These are phyloP conservation scores for Colletotrichum magnum DNA, from an alignment of 2,329 filamentous ascomycete genomes.

Conservation along the genomic window DNA sequence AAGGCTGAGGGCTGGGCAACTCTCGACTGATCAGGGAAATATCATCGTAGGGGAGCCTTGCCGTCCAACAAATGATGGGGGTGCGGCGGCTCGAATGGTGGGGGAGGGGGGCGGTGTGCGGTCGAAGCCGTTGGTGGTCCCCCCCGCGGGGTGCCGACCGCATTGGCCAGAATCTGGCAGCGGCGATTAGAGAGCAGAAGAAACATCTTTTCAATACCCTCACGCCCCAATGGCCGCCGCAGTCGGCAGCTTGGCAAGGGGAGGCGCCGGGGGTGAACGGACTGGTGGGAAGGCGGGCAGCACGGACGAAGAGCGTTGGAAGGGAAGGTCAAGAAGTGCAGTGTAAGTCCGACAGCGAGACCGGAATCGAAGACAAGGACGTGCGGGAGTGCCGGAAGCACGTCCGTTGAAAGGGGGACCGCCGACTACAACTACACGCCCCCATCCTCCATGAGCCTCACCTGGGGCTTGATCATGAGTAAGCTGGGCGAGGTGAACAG, in stretches of 20 bases:
- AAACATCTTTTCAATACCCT: too few species aligned
- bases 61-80: background rate
- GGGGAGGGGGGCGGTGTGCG: too few species aligned
- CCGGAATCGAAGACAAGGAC: background rate
- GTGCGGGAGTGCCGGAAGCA: conserved; percentile 13
- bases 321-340: background rate
- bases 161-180: background rate
- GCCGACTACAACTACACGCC: background rate
- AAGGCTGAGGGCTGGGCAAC: too few species aligned
- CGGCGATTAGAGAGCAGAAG: conserved; percentile 14
- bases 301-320: too few species aligned
- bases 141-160: conserved; percentile 11
- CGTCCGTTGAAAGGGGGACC: background rate
- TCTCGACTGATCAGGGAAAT: background rate
- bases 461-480: background rate
- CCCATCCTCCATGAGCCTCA: background rate
- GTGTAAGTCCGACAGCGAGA: background rate
- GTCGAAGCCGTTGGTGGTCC: background rate
- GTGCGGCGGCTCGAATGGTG: too few species aligned
- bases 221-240: conserved; percentile 6
- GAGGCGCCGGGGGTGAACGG: background rate
- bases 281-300: too few species aligned
- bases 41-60: conserved; percentile 15
- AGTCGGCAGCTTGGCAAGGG: conserved; percentile 8
- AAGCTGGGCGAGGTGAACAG: background rate